A percentile compares a stretch with the other conserved stretches of the same genome.
phyloP scores from a whole-genome alignment of 805 yeast genomes.

The Candida ficus region DNA sequence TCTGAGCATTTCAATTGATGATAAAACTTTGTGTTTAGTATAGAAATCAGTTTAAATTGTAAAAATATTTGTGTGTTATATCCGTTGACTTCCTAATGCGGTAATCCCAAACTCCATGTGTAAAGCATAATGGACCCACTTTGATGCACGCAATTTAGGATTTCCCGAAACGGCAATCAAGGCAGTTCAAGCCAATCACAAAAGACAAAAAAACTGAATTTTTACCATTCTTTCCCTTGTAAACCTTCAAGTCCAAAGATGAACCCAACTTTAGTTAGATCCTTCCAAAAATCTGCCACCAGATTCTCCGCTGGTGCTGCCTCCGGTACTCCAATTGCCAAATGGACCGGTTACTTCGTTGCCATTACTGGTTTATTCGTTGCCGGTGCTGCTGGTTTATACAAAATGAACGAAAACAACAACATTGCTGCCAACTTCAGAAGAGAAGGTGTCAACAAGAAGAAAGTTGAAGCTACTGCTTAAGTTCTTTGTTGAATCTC shows the following conservation, averaged over 20 bases:
- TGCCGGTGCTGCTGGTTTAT: constrained; percentile 22
- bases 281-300: constrained; percentile 23
- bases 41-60: not conserved
- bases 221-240: too few relatives aligned
- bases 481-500: too few relatives aligned
- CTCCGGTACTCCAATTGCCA: constrained; percentile 13
- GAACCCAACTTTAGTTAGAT: constrained; percentile 24
- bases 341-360: constrained; percentile 23
- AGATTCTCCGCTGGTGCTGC: constrained; percentile 17
- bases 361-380: constrained; percentile 21
- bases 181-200: not conserved
- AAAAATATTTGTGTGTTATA: not conserved
- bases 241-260: constrained; percentile 6
- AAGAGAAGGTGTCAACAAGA: constrained; percentile 18
- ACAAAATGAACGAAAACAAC: constrained; percentile 22
- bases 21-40: too few relatives aligned
- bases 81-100: constrained; percentile 6
- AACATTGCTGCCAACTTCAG: constrained; percentile 17
- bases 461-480: constrained; percentile 5
- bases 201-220: too few relatives aligned
- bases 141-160: too few relatives aligned
- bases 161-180: not conserved
- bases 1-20: constrained; percentile 3
- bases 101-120: not conserved
- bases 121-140: not conserved